Evolutionary conservation across 495 filamentous ascomycete species (phyloP).

Genomic region (Hypoxylon fragiforme): DNA sequence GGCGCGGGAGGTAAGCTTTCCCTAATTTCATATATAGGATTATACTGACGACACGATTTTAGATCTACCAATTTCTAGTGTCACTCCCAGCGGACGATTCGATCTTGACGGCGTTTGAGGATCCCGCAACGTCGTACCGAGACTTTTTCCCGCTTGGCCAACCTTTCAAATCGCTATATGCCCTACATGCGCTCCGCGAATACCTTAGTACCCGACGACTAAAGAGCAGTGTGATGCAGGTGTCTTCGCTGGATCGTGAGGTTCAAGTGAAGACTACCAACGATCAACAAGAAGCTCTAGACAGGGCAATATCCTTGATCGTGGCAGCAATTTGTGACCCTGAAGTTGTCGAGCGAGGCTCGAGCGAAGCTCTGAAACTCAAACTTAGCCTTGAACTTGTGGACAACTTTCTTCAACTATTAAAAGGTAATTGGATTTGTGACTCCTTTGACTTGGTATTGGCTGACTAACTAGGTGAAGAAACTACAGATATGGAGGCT

Average conservation of each 20-base stretch:
- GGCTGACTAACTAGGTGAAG: constrained; percentile 17
- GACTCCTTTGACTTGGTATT: too few relatives aligned
- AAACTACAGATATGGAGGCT: constrained; percentile 22
- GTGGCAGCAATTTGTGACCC: constrained; percentile 50
- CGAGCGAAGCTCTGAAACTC: constrained; percentile 43
- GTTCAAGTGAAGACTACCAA: constrained; percentile 13
- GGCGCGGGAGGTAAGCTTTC: constrained; percentile 61
- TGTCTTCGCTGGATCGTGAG: constrained; percentile 43
- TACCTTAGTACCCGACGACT: constrained; percentile 42
- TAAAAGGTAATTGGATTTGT: constrained; percentile 42
- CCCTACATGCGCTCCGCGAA: constrained; percentile 63
- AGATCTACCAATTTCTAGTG: constrained; percentile 75
- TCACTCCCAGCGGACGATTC: constrained; percentile 71
- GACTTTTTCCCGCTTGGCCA: constrained; percentile 68
- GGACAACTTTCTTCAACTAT: constrained; percentile 45
- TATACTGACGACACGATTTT: constrained; percentile 32
- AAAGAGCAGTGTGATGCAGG: constrained; percentile 37
- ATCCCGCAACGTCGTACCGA: constrained; percentile 53
- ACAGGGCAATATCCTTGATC: constrained; percentile 49
- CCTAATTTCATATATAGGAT: not conserved
- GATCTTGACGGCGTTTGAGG: constrained; percentile 61
- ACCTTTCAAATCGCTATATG: constrained; percentile 77
- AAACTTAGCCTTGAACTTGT: constrained; percentile 48
- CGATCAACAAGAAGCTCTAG: constrained; percentile 33
- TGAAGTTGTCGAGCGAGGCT: constrained; percentile 44